A percentile compares a stretch with the other conserved stretches of the same genome.
Evolutionary conservation across 2,329 filamentous ascomycete species (phyloP).

Genomic region (Claviceps spartinae): DNA sequence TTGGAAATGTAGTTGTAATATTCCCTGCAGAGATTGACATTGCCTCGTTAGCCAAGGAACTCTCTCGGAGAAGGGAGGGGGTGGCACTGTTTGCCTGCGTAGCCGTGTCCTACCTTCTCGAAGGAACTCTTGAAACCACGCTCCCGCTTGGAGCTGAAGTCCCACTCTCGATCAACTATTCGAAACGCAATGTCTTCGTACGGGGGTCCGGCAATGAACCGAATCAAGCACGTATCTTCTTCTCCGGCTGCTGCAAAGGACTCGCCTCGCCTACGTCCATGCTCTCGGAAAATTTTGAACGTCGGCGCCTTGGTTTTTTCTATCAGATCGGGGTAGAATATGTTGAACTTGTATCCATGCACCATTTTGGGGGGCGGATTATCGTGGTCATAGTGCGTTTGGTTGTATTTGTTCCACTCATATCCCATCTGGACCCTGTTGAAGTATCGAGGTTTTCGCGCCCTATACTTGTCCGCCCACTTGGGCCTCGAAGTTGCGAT

Average conservation of each 20-base stretch:
- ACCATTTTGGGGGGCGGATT: slow-evolving; percentile 97
- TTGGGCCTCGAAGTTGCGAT: slow-evolving; percentile 45
- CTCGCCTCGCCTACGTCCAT: slow-evolving; percentile 77
- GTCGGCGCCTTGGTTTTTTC: slow-evolving; percentile 91
- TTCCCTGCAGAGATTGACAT: slow-evolving; percentile 21
- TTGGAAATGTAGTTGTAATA: slow-evolving; percentile 92
- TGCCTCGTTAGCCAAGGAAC: not conserved
- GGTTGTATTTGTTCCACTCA: slow-evolving; percentile 99
- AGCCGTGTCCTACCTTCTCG: slow-evolving; percentile 61
- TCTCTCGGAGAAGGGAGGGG: slow-evolving; percentile 2
- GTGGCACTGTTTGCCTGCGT: slow-evolving; percentile 6
- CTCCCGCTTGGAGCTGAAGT: slow-evolving; percentile 91
- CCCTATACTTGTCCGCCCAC: slow-evolving; percentile 75
- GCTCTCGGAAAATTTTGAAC: slow-evolving; percentile 88
- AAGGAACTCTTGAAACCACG: slow-evolving; percentile 93
- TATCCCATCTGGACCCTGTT: slow-evolving; percentile 98
- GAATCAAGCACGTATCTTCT: slow-evolving; percentile 91
- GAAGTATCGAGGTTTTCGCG: slow-evolving; percentile 91
- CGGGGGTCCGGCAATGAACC: slow-evolving; percentile 87
- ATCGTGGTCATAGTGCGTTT: slow-evolving; percentile 97
- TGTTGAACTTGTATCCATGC: slow-evolving; percentile 98
- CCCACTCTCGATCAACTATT: slow-evolving; percentile 97
- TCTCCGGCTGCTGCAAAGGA: slow-evolving; percentile 88
- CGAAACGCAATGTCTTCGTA: slow-evolving; percentile 96
- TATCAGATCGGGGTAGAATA: slow-evolving; percentile 95